phyloP scores from a whole-genome alignment of 768 basidiomycete species.

The Hebeloma cylindrosporum region DNA sequence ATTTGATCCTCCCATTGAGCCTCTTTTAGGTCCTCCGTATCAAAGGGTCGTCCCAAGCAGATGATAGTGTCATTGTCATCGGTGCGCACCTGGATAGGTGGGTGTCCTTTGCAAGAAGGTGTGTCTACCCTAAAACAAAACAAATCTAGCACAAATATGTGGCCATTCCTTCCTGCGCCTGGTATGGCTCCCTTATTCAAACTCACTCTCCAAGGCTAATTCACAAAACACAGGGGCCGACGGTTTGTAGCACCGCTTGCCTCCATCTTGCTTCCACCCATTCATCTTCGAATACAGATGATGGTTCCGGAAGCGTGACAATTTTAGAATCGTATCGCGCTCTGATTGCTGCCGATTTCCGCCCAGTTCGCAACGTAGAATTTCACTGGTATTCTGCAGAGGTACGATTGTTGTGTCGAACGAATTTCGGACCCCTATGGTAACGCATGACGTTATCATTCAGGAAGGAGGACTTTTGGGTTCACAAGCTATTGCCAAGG shows the following conservation, averaged over 20 bases:
- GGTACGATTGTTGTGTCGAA: constrained; percentile 34
- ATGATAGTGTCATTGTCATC: constrained; percentile 67
- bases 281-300: constrained; percentile 47
- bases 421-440: constrained; percentile 12
- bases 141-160: constrained; percentile 62
- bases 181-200: constrained; percentile 41
- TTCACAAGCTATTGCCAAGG: constrained; percentile 83
- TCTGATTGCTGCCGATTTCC: constrained; percentile 67
- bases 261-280: constrained; percentile 13
- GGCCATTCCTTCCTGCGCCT: constrained; percentile 77
- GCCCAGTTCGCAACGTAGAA: constrained; percentile 63
- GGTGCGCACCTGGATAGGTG: constrained; percentile 86
- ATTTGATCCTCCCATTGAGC: constrained; percentile 11
- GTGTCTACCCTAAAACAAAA: not conserved
- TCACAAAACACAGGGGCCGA: constrained; percentile 43
- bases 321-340: constrained; percentile 77
- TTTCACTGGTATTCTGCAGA: constrained; percentile 88
- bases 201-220: constrained; percentile 18
- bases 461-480: constrained; percentile 86
- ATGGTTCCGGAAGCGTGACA: constrained; percentile 78
- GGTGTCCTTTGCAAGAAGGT: not conserved
- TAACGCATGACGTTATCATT: no score
- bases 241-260: constrained; percentile 33
- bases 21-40: constrained; percentile 68
- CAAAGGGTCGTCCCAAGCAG: constrained; percentile 62